A percentile compares a stretch with the other conserved stretches of the same genome.
Conservation (phyloP, 1,139 yeast species). For the Dujonia santamariae region DNA sequence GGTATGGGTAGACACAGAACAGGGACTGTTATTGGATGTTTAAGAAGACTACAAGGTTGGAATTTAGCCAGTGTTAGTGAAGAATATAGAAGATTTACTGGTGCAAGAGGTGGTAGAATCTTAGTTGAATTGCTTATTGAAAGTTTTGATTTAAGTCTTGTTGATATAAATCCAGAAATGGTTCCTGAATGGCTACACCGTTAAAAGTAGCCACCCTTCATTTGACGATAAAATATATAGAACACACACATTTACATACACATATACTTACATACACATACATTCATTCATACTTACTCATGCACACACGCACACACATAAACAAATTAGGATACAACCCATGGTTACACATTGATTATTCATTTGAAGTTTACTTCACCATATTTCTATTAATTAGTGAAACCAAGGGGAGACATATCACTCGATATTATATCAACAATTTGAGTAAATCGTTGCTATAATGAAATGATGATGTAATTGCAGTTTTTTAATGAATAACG, state of each 20-base stretch:
- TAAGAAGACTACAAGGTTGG: constrained; percentile 92
- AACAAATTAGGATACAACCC: no score
- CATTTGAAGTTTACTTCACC: no score
- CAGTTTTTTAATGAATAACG: no score
- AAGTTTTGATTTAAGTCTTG: constrained; percentile 62
- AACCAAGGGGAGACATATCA: no score
- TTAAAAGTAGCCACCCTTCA: no score
- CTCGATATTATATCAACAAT: no score
- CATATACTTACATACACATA: neutral
- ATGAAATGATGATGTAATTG: no score
- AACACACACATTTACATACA: neutral
- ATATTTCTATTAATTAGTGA: no score
- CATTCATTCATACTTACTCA: neutral
- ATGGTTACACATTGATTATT: no score
- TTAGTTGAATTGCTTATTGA: constrained; percentile 89
- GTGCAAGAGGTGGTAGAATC: constrained; percentile 87
- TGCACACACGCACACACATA: no score
- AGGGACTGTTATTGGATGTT: constrained; percentile 93
- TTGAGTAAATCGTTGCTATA: no score
- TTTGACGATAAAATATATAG: neutral
- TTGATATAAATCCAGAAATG: constrained; percentile 45
- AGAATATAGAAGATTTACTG: constrained; percentile 91
- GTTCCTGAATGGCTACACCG: constrained; percentile 45
- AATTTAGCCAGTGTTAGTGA: constrained; percentile 90
- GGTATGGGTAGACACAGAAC: constrained; percentile 98